Evolutionary conservation across 371 early-diverging fungal species (phyloP).

Genomic region (Zychaea mexicana): DNA sequence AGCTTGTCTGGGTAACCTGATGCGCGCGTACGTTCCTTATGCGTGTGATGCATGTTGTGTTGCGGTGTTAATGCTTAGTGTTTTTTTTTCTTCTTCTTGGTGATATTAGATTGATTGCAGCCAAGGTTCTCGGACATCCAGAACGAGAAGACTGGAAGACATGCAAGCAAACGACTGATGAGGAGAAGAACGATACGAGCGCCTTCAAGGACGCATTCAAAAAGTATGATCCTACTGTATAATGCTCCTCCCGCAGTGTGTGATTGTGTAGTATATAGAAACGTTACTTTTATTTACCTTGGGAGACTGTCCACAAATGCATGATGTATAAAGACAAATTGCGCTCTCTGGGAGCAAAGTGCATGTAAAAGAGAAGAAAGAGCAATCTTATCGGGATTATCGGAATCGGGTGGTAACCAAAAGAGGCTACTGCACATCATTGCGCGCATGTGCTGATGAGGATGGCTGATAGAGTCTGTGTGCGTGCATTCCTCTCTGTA

Average conservation of each 20-base stretch:
- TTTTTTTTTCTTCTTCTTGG: neutral
- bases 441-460: neutral
- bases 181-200: slow-evolving; percentile 57
- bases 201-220: slow-evolving; percentile 61
- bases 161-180: slow-evolving; percentile 58
- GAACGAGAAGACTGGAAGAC: slow-evolving; percentile 78
- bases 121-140: slow-evolving; percentile 60
- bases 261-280: no score
- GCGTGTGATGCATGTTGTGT: neutral
- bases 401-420: slow-evolving; percentile 9
- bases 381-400: neutral
- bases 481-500: neutral
- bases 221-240: slow-evolving; percentile 54
- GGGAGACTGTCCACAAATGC: no score
- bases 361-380: neutral
- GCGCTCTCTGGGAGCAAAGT: neutral
- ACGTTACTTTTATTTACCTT: no score
- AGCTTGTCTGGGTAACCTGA: neutral
- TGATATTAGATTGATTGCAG: slow-evolving; percentile 54
- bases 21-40: neutral
- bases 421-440: neutral
- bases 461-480: neutral
- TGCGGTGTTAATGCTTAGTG: neutral
- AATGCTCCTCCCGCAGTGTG: neutral
- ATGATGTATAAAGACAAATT: no score